Percentiles rank a stretch among this genome's conserved stretches.
Conservation (phyloP, 805 yeast species). For the Saccharomycopsis sp. region DNA sequence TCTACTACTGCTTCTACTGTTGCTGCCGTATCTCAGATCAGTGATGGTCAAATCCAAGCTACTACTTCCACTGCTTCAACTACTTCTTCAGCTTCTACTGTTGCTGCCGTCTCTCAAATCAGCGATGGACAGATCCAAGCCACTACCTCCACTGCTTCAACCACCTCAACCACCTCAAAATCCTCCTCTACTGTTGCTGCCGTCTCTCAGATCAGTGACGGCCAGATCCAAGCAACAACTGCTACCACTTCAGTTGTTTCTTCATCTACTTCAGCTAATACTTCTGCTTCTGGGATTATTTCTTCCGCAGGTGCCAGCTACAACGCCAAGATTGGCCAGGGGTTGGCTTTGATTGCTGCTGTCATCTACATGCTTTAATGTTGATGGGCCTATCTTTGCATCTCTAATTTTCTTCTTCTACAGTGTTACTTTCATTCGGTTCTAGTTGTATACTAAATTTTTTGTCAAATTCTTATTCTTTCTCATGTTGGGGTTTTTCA, state of each 20-base stretch:
- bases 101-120: slow-evolving; percentile 37
- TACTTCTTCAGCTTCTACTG: slow-evolving; percentile 31
- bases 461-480: neutral
- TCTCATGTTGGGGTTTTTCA: neutral
- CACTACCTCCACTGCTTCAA: slow-evolving; percentile 16
- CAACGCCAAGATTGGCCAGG: neutral
- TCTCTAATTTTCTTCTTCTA: neutral
- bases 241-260: slow-evolving; percentile 1
- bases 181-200: slow-evolving; percentile 28
- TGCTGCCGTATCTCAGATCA: slow-evolving; percentile 36
- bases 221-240: slow-evolving; percentile 33
- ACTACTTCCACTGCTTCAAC: slow-evolving; percentile 25
- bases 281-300: slow-evolving; percentile 30
- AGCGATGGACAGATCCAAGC: slow-evolving; percentile 39
- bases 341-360: neutral
- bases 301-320: neutral
- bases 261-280: slow-evolving; percentile 26
- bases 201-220: slow-evolving; percentile 37
- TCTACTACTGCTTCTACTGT: slow-evolving; percentile 32
- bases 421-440: neutral
- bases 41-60: slow-evolving; percentile 39
- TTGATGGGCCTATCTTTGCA: neutral
- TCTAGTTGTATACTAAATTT: neutral
- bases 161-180: slow-evolving; percentile 3
- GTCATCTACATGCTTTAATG: neutral